Percentiles rank a stretch among this genome's conserved stretches.
Evolutionary conservation across 306 rosid species (phyloP).

Genomic region (Bauhinia variegata): DNA sequence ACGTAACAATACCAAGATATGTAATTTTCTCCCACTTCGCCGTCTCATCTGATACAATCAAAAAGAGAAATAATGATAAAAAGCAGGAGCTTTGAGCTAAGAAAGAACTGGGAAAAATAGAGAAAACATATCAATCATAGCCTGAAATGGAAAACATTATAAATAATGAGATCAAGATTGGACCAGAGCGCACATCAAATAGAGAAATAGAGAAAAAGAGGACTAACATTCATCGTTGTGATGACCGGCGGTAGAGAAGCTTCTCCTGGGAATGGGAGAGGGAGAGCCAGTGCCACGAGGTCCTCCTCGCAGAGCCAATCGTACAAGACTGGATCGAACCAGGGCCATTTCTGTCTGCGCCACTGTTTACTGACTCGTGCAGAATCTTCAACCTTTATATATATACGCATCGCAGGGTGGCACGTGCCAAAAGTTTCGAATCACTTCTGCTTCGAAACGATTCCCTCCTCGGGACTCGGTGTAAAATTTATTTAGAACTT

Average conservation of each 20-base stretch:
- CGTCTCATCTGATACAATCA: constrained; percentile 62
- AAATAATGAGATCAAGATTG: background rate
- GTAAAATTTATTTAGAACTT: too few species aligned
- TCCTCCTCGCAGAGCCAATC: constrained; percentile 61
- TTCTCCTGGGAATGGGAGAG: constrained; percentile 55
- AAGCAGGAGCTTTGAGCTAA: background rate
- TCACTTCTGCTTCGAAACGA: too few species aligned
- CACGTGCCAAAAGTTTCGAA: too few species aligned
- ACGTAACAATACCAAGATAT: constrained; percentile 73
- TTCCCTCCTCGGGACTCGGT: too few species aligned
- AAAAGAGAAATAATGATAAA: background rate
- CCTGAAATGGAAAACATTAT: background rate
- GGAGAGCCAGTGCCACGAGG: constrained; percentile 42
- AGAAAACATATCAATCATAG: constrained; percentile 21
- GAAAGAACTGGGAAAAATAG: background rate
- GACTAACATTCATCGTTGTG: constrained; percentile 80
- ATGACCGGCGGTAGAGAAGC: constrained; percentile 64
- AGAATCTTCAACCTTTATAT: too few species aligned
- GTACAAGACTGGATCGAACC: constrained; percentile 76
- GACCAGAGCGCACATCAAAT: background rate
- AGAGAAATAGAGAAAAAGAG: constrained; percentile 8
- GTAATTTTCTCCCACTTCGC: constrained; percentile 99
- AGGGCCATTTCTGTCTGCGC: constrained; percentile 38
- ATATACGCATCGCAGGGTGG: too few species aligned
- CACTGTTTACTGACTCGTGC: too few species aligned